Evolutionary conservation across 257 asterid species (phyloP).

Genomic region (Craterostigma plantagineum): DNA sequence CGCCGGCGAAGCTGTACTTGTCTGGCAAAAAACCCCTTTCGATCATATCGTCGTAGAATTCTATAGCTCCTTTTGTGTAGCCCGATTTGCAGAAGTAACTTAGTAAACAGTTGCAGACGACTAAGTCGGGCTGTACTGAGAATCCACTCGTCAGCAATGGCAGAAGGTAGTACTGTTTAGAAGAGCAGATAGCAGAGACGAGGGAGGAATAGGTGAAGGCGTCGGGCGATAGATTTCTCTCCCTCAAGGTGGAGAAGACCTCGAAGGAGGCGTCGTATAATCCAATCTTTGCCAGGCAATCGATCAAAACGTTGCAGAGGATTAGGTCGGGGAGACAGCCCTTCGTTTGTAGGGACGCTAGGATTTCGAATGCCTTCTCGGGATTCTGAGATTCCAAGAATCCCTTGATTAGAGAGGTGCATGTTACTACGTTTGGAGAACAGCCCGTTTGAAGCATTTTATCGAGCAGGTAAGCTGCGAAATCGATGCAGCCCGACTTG

Average conservation of each 20-base stretch:
- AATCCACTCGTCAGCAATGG: slow-evolving; percentile 49
- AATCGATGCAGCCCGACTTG: slow-evolving; percentile 36
- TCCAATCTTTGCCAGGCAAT: slow-evolving; percentile 57
- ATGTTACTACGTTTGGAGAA: slow-evolving; percentile 44
- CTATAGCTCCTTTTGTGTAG: slow-evolving; percentile 43
- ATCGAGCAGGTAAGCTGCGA: slow-evolving; percentile 30
- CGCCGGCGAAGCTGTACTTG: slow-evolving; percentile 50
- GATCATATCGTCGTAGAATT: slow-evolving; percentile 55
- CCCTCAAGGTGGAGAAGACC: slow-evolving; percentile 34
- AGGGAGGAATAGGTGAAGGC: slow-evolving; percentile 52
- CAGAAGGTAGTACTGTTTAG: slow-evolving; percentile 35
- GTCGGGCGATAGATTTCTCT: slow-evolving; percentile 42
- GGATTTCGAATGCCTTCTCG: slow-evolving; percentile 36
- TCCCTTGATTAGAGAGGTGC: slow-evolving; percentile 54
- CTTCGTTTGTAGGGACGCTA: slow-evolving; percentile 23
- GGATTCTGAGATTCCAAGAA: slow-evolving; percentile 33
- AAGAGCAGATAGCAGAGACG: slow-evolving; percentile 34
- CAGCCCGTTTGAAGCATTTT: slow-evolving; percentile 44
- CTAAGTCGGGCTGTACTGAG: slow-evolving; percentile 48
- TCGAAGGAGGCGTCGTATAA: slow-evolving; percentile 42
- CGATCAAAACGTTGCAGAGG: slow-evolving; percentile 56
- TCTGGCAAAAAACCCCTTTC: slow-evolving; percentile 49
- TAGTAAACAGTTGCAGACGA: slow-evolving; percentile 49
- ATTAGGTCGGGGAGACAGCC: slow-evolving; percentile 54
- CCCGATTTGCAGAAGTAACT: slow-evolving; percentile 59